Base-by-base conservation (phyloP, 805 yeast species). In the Phaffomyces opuntiae region DNA sequence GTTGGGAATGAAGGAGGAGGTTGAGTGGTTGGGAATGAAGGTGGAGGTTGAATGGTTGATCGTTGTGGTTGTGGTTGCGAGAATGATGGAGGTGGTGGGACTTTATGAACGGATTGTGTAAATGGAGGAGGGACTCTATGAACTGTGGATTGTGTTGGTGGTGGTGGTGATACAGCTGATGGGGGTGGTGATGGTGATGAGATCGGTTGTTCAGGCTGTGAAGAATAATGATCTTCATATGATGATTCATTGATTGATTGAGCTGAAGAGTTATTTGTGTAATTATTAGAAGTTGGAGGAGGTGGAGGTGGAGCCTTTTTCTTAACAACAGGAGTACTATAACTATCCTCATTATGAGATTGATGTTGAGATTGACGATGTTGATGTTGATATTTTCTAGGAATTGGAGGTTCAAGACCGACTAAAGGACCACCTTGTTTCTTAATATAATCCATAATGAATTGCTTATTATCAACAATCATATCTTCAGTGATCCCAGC, bases 401-500 rank as follows among this genome's bases (percentile, higher is more conserved):
- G 95, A 43, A 87, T 69, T 14, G 95, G 95, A 6, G 95, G 95
- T 59, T 87, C 95, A 25, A 83, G 65, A 1, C 95, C 95, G 27
- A 83, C 83, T 63, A 91, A 67, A 31, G 93, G 83, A 21, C 90
- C 85, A 45, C 93, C 87, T 60, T 80, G 82, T 55, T 81, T 70
- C 4, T 78, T 67, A 48, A 87, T 84, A 58, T 84, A 87, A 44
- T 81, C 82, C 61, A 85, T 87, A 58, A 87, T 85, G 61, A 87
- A 86, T 49, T 84, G 86, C 48, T 89, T 71, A 59, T 87, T 86
- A 44, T 85, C 91, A 0, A 90, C 93, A 61, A 87, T 87, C 90
- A 85, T 83, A 53, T 87, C 95, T 57, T 87, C 95, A 1, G 87
- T 64, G 47, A 87, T 87, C 1, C 96, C 96, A 44, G 84, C 83